These are phyloP conservation scores for Cryptosporidium sp. DNA, from an alignment of 169 alveolate genomes.

Conservation along the genomic window DNA sequence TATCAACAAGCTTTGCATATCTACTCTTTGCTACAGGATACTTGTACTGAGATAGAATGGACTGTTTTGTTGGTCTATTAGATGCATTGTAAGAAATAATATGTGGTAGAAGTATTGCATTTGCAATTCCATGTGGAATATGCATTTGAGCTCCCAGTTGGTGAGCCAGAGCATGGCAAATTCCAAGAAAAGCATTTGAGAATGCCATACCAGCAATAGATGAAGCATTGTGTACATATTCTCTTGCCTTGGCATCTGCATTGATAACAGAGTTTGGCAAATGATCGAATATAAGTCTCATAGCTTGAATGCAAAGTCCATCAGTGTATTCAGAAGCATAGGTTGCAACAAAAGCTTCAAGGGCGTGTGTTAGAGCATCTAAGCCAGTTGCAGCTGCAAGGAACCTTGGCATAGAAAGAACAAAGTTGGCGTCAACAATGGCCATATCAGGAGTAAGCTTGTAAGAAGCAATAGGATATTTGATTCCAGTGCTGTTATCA, in stretches of 20 bases:
- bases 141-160: constrained; percentile 75
- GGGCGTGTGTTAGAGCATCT: constrained; percentile 77
- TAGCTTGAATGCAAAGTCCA: constrained; percentile 71
- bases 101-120: constrained; percentile 72
- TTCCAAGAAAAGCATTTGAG: constrained; percentile 76
- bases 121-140: constrained; percentile 77
- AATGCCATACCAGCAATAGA: constrained; percentile 77
- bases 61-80: constrained; percentile 57
- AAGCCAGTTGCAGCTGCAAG: constrained; percentile 76
- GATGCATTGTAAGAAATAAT: constrained; percentile 71
- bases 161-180: constrained; percentile 77
- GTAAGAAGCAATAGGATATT: constrained; percentile 75
- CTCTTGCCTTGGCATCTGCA: constrained; percentile 63
- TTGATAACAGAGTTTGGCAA: constrained; percentile 45
- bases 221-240: constrained; percentile 72
- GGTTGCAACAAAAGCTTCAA: constrained; percentile 73
- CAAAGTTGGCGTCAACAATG: constrained; percentile 75
- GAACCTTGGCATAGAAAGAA: constrained; percentile 75
- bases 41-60: constrained; percentile 61
- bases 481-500: constrained; percentile 67
- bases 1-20: constrained; percentile 57
- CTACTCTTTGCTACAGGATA: constrained; percentile 68
- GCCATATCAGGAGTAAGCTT: constrained; percentile 77
- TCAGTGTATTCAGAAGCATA: constrained; percentile 75
- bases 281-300: constrained; percentile 70